Base-by-base conservation (phyloP, 2,329 filamentous ascomycete genomes). In the Pseudohalonectria lignicola region DNA sequence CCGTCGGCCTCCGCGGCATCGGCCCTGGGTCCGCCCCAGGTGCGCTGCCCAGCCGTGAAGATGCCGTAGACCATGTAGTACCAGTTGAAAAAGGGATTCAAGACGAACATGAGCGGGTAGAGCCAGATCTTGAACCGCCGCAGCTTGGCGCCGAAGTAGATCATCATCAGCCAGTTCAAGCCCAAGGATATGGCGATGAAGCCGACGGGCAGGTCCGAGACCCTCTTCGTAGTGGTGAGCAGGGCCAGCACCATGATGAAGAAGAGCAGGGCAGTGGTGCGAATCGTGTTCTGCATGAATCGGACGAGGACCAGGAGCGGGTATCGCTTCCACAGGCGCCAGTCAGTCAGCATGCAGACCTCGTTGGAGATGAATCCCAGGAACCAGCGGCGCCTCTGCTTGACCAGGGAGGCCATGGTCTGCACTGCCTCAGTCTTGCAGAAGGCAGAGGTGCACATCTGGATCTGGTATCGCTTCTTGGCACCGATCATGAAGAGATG, bases 401-500 rank as follows among this genome's bases (percentile, higher is more conserved):
- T 95, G 56, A 95, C 70, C 34, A 98, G 73, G 49, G 83, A 87
- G 41, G 65, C 64, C 59, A 88, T 88, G 3, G 82, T 87, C 61
- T 94, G 87, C 15, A 95, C 90, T 18, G 92, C 90, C 59, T 96
- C 90, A 0, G 92, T 96, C 63, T 96, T 96, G 74, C 92, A 96
- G 57, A 96, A 96, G 7, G 90, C 92, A 39, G 86, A 90, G 1
- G 88, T 94, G 59, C 92, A 95, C 80, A 96, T 90, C 61, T 94
- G 86, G 44, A 96, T 95, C 60, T 96, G 92, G 58, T 94, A 93
- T 30, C 85, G 75, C 57, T 93, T 79, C 63, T 87, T 86, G 32
- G 90, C 88, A 18, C 87, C 88, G 52, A 96, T 92, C 92, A 98
- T 98, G 69, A 98, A 95, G 41, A 98, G 71, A 65, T 98, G 92